These are phyloP conservation scores for Aspergillus funiculosus DNA, from an alignment of 495 filamentous ascomycete species.

Conservation along the genomic window DNA sequence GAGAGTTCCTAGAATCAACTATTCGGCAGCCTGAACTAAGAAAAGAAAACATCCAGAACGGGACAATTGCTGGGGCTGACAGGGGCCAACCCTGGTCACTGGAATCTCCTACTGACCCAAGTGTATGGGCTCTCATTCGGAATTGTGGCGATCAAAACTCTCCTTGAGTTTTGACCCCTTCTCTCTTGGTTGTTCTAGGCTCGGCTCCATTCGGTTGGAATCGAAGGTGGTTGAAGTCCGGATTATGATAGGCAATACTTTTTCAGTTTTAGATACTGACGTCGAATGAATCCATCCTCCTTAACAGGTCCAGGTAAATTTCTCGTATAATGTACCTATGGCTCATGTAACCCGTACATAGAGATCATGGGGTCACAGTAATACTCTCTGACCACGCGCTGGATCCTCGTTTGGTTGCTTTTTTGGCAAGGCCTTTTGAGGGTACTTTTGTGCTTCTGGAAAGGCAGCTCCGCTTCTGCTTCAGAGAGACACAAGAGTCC, in stretches of 20 bases:
- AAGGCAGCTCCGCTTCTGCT: neutral
- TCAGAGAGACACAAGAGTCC: constrained; percentile 18
- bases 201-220: constrained; percentile 7
- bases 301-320: no score
- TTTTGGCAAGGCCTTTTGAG: constrained; percentile 29
- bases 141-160: constrained; percentile 24
- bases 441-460: constrained; percentile 11
- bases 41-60: constrained; percentile 19
- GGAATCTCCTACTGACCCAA: constrained; percentile 31
- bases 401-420: neutral
- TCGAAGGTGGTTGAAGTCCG: neutral
- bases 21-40: constrained; percentile 4
- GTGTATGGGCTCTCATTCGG: constrained; percentile 29
- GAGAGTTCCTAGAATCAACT: neutral
- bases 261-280: neutral
- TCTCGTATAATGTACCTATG: no score
- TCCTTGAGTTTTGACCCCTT: constrained; percentile 14
- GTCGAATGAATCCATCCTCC: no score
- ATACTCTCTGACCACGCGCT: neutral
- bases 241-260: neutral
- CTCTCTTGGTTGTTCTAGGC: constrained; percentile 10
- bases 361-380: neutral
- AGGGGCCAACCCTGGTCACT: constrained; percentile 34
- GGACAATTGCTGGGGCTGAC: constrained; percentile 24
- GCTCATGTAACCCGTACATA: no score